These are phyloP conservation scores for Berkeleyomyces basicola DNA, from an alignment of 2,329 filamentous ascomycete species.

Conservation along the genomic window DNA sequence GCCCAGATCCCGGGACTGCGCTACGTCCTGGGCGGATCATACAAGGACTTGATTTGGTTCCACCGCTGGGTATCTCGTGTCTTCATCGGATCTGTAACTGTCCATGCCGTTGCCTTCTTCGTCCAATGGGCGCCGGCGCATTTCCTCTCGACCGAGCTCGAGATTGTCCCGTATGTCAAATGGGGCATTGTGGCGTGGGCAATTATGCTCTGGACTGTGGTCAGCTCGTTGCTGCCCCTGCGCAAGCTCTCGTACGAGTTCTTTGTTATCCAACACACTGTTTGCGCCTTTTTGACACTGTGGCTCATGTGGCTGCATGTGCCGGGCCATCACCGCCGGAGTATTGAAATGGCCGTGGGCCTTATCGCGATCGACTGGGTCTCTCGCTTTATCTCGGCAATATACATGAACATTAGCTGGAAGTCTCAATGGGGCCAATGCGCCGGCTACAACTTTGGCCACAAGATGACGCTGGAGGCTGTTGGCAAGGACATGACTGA, in stretches of 20 bases:
- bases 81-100: conserved; percentile 48
- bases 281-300: conserved; percentile 43
- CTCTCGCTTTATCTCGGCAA: conserved; percentile 30
- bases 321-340: conserved; percentile 39
- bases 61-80: conserved; percentile 57
- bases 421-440: conserved; percentile 19
- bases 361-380: conserved; percentile 46
- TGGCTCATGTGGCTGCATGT: conserved; percentile 50
- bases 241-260: conserved; percentile 51
- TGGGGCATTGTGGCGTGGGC: conserved; percentile 53
- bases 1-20: conserved; percentile 35
- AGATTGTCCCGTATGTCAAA: conserved; percentile 45
- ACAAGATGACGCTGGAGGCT: conserved; percentile 32
- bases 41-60: conserved; percentile 57
- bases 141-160: conserved; percentile 40
- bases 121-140: conserved; percentile 43
- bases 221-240: conserved; percentile 46
- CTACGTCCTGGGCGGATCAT: conserved; percentile 40
- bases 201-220: conserved; percentile 46
- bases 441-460: conserved; percentile 33
- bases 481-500: conserved; percentile 39
- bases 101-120: conserved; percentile 56
- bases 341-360: conserved; percentile 49
- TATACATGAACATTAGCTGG: conserved; percentile 37
- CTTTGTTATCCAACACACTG: conserved; percentile 51